Conservation (phyloP, 345 rosid species). For the Eutrema yunnanense region DNA sequence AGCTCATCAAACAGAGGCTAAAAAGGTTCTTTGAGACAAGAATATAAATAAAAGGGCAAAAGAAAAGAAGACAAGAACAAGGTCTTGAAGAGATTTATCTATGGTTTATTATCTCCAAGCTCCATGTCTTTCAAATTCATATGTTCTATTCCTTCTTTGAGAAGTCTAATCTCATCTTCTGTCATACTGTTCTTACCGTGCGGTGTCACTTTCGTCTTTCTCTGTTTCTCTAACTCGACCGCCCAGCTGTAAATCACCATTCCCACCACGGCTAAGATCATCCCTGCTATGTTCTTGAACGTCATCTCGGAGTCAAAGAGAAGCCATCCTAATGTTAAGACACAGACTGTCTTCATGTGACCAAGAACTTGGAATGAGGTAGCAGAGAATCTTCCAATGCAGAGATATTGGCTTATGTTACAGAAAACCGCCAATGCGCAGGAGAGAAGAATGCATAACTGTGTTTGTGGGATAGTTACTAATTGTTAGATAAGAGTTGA, state of each 20-base stretch:
- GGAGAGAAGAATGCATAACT: slow-evolving; percentile 73
- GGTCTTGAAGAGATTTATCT: slow-evolving; percentile 12
- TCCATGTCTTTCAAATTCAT: slow-evolving; percentile 54
- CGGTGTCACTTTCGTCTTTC: slow-evolving; percentile 37
- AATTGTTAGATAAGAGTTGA: neutral
- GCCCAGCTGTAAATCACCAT: slow-evolving; percentile 98
- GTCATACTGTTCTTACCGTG: slow-evolving; percentile 61
- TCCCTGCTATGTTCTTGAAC: slow-evolving; percentile 80
- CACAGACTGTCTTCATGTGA: slow-evolving; percentile 95
- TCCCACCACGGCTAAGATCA: slow-evolving; percentile 74
- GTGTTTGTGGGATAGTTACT: slow-evolving; percentile 12
- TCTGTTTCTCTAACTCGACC: slow-evolving; percentile 64
- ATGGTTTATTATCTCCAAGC: slow-evolving; percentile 54
- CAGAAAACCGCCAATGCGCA: slow-evolving; percentile 93
- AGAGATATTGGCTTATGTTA: slow-evolving; percentile 91
- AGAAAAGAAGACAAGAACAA: neutral
- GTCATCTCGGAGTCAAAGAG: slow-evolving; percentile 80
- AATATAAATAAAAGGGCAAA: neutral
- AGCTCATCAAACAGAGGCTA: neutral
- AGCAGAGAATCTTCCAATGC: slow-evolving; percentile 96
- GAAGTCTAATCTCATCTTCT: slow-evolving; percentile 69
- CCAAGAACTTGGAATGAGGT: slow-evolving; percentile 91
- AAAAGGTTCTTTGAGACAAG: slow-evolving; percentile 11
- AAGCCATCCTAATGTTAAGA: slow-evolving; percentile 84
- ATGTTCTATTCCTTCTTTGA: slow-evolving; percentile 58